Conservation (phyloP, 495 filamentous ascomycete genomes). For the Penicillium verhagenii region DNA sequence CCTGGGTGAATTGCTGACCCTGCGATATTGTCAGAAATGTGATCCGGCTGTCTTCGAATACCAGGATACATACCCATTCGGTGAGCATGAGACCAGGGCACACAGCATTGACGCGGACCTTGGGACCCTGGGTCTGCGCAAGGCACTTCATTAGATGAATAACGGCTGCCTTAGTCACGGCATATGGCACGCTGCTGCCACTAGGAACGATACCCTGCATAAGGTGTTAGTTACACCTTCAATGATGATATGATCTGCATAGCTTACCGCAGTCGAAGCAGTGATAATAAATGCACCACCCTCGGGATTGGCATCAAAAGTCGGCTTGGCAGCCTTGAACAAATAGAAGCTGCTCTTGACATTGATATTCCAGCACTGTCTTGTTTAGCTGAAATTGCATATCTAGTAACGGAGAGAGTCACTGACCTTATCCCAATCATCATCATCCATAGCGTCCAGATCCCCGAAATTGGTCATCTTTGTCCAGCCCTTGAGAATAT, state of each 20-base stretch:
- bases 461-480: constrained; percentile 63
- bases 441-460: constrained; percentile 58
- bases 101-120: constrained; percentile 66
- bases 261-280: constrained; percentile 56
- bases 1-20: constrained; percentile 46
- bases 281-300: constrained; percentile 70
- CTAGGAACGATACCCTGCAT: constrained; percentile 41
- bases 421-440: constrained; percentile 69
- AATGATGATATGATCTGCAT: neutral
- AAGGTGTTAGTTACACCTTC: neutral
- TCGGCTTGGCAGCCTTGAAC: constrained; percentile 60
- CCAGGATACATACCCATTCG: constrained; percentile 58
- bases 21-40: constrained; percentile 15
- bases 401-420: neutral
- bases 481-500: constrained; percentile 60
- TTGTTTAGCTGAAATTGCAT: neutral
- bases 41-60: neutral
- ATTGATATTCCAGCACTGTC: constrained; percentile 66
- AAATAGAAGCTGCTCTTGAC: constrained; percentile 65
- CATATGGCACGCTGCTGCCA: constrained; percentile 65
- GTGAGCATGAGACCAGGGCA: constrained; percentile 67
- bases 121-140: constrained; percentile 63
- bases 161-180: constrained; percentile 66
- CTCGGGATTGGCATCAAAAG: constrained; percentile 66
- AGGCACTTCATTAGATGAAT: constrained; percentile 73